These are phyloP conservation scores for Delitschia confertaspora DNA, from an alignment of 495 filamentous ascomycete genomes.

Conservation along the genomic window DNA sequence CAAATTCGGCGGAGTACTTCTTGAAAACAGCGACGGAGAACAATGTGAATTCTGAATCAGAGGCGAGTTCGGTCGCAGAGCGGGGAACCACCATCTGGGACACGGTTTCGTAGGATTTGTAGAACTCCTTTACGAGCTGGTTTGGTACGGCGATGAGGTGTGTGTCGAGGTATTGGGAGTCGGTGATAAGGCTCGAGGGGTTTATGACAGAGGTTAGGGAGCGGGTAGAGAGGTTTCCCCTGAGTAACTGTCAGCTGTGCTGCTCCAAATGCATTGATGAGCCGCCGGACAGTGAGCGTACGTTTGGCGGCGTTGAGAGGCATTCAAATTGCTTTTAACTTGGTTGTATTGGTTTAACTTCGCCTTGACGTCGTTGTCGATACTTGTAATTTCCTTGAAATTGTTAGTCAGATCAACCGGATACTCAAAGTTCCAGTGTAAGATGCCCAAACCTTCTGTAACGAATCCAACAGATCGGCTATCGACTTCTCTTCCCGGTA, in stretches of 20 bases:
- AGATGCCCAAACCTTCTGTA: constrained; percentile 61
- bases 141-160: constrained; percentile 83
- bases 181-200: constrained; percentile 65
- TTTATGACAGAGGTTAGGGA: constrained; percentile 83
- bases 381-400: constrained; percentile 65
- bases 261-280: too few relatives aligned
- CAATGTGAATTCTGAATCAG: constrained; percentile 79
- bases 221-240: constrained; percentile 88
- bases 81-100: constrained; percentile 82
- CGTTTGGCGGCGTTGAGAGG: constrained; percentile 81
- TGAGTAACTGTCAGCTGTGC: constrained; percentile 34
- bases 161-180: constrained; percentile 94
- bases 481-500: constrained; percentile 87
- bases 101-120: constrained; percentile 80
- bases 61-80: constrained; percentile 63
- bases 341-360: constrained; percentile 91
- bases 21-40: constrained; percentile 90
- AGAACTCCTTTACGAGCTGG: constrained; percentile 70
- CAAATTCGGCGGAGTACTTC: constrained; percentile 75
- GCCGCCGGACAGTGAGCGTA: constrained; percentile 29
- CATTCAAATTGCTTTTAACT: constrained; percentile 68
- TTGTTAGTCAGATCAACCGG: background rate
- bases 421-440: background rate
- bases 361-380: constrained; percentile 87
- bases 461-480: constrained; percentile 68